Base-by-base conservation (phyloP, 768 basidiomycete genomes). In the Suillus clintonianus region DNA sequence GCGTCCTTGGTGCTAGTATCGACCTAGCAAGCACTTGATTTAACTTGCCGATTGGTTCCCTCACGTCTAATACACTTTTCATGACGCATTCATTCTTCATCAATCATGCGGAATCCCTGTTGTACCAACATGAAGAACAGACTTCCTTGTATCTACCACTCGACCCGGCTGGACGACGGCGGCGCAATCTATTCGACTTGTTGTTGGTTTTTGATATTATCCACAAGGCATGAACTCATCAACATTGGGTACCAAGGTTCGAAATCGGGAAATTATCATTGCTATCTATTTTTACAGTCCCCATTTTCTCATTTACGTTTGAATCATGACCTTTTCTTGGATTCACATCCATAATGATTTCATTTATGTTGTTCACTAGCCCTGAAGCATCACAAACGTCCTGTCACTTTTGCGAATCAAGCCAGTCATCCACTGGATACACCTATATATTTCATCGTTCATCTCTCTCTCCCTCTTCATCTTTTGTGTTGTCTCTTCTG, bases 101-200 rank as follows among this genome's bases (percentile, higher is more conserved):
- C 60, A 74, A 72, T 60, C 24, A 41, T 30, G 56, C 24, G 56
- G 39, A 57, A 57, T 65, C 57, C 58, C 62, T 61, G 74, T 69
- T 77, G 74, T 75, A 76, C 69, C 76, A 67, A 68, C 67, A 68
- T 43, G 54, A 76, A 71, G 66, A 67, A 74, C 66, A 69, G 56
- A 57, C 37, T 57, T 39, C 39, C 65, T 68, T 76, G 74, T 76
- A 76, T 76, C 74, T 71, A 77, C 67, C 74, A 69, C 60, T 64
- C 67, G 62, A 68, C 63, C 64, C 56, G 61, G 67, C 68, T 67
- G 70, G 69, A 68, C 67, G 63, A 66, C 61, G 56, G 59, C 61
- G 62, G 65, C 65, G 62, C 67, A 65, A 76, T 69, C 68, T 77
- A 77, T 75, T 65, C 65, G 60, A 42, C 37, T 47, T 64, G 39